Conservation (phyloP, 495 filamentous ascomycete species). For the Darksidea phi region DNA sequence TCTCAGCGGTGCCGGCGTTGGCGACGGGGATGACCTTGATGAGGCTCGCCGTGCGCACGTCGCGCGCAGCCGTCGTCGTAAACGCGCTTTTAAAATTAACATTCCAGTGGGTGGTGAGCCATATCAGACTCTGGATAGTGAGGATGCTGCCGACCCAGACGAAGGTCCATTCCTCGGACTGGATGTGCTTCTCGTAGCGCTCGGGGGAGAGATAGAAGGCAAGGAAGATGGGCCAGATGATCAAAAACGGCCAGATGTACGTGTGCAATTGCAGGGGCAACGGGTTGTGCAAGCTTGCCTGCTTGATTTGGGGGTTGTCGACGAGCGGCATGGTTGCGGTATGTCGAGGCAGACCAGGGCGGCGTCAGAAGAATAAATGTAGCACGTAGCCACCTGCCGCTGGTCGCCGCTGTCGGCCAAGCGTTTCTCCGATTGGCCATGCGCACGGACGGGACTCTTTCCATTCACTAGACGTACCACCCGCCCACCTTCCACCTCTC, state of each 20-base stretch:
- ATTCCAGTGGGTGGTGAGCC: conserved; percentile 97
- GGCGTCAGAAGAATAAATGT: not conserved
- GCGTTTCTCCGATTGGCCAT: not conserved
- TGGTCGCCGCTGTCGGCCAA: not conserved
- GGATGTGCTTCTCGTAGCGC: conserved; percentile 84
- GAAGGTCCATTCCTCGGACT: conserved; percentile 92
- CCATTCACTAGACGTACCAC: conserved; percentile 22
- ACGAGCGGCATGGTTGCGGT: conserved; percentile 62
- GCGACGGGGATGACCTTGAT: conserved; percentile 92
- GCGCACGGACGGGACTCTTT: not conserved
- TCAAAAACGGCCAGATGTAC: conserved; percentile 88
- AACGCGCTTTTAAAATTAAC: conserved; percentile 81
- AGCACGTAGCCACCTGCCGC: not conserved
- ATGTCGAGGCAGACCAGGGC: not conserved
- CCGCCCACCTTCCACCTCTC: conserved; percentile 18
- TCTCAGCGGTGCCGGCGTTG: conserved; percentile 87
- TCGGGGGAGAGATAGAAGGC: conserved; percentile 77
- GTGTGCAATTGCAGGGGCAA: conserved; percentile 76
- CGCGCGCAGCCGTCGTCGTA: conserved; percentile 69
- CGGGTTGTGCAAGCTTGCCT: conserved; percentile 83
- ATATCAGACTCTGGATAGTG: conserved; percentile 81
- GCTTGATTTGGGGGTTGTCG: conserved; percentile 83
- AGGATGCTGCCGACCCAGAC: conserved; percentile 86
- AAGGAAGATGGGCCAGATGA: conserved; percentile 89
- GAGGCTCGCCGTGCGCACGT: conserved; percentile 72